Evolutionary conservation across 2,329 filamentous ascomycete genomes (phyloP), one percentile per base, ranked within the genome.

Genomic region (Alternaria sp.): DNA sequence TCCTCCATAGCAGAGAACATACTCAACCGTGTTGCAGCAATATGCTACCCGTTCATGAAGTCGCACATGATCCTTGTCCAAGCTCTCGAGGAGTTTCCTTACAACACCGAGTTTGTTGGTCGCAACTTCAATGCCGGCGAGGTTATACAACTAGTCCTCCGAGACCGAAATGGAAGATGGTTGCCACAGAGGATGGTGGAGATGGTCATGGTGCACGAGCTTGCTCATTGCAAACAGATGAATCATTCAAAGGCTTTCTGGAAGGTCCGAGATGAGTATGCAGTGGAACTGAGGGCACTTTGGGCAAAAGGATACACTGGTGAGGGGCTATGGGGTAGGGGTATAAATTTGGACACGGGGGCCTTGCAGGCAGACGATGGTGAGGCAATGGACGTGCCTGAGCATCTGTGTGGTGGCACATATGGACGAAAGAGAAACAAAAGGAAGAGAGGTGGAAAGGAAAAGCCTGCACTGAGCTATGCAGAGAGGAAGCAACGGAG

Each of bases 151-250:
- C 85, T 97, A 1, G 93, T 97, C 1, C 85, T 97, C 27, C 90
- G 90, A 69, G 87, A 91, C 0, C 85, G 84, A 0, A 82, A 85
- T 82, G 83, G 83, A 8, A 68, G 77, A 60, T 97, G 93, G 93
- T 82, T 97, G 22, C 91, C 92, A 0, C 93, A 95, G 73, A 84
- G 88, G 63, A 93, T 93, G 73, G 91, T 97, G 16, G 92, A 95
- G 79, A 94, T 95, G 91, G 92, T 96, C 67, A 96, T 97, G 93
- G 94, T 96, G 87, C 93, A 97, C 76, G 92, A 95, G 73, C 82
- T 96, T 30, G 92, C 92, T 3, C 92, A 96, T 77, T 94, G 91
- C 83, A 91, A 92, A 77, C 90, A 97, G 75, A 97, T 97, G 93
- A 96, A 97, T 76, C 93, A 97, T 75, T 90, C 89, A 2, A 85